Evolutionary conservation across 2,329 filamentous ascomycete species (phyloP), one percentile per base, ranked within the genome.

Genomic region (Plenodomus lindquistii): DNA sequence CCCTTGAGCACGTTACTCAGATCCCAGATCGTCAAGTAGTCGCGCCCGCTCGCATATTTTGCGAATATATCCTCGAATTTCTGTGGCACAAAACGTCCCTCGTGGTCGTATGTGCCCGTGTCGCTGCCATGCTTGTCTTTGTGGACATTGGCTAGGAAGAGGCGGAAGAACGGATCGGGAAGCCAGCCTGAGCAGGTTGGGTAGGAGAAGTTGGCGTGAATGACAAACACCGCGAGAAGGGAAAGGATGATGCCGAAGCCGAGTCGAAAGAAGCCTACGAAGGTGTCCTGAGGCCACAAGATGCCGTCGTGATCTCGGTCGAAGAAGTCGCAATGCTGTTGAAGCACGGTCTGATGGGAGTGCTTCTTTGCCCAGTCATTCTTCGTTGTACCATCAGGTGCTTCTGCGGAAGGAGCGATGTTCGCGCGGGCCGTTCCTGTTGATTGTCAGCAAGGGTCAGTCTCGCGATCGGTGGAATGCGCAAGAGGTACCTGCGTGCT

Each of bases 241-340:
- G 73, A 76, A 36, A 82, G 68, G 16, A 76, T 10, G 17, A 75
- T 46, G 17, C 67, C 69, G 64, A 77, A 81, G 19, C 79, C 79
- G 15, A 79, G 71, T 4, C 65, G 63, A 37, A 73, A 69, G 59
- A 79, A 79, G 10, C 78, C 77, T 16, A 49, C 40, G 63, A 73
- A 82, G 2, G 79, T 82, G 60, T 82, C 80, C 2, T 52, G 57
- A 0, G 81, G 79, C 75, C 75, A 81, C 50, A 83, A 77, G n/a
- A 82, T 65, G 27, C 77, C 77, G 58, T 82, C 80, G 21, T 64
- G 56, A 58, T 82, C 79, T 9, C 66, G 57, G 61, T 83, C 80
- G 55, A 79, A 83, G 70, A 79, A 82, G 18, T 70, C 68, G 56
- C 74, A 74, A 61, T 83, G 81, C 56, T 83, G 80, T 58, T 81